These are phyloP conservation scores for Xanthoconium stramineum DNA, from an alignment of 768 basidiomycete species.

Conservation along the genomic window DNA sequence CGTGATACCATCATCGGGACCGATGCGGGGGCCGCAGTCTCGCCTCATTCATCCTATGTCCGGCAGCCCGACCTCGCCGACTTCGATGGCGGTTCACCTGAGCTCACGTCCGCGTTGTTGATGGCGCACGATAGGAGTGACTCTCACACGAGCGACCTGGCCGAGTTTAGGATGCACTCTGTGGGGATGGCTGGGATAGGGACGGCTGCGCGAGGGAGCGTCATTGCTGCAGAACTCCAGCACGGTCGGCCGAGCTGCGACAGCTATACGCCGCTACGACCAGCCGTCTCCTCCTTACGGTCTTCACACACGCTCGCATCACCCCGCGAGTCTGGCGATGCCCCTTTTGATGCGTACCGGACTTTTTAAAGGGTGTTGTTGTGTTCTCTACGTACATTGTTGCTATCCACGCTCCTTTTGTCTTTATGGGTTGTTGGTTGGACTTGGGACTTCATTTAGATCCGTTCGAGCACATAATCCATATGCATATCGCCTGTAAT, in stretches of 20 bases:
- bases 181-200: constrained; percentile 46
- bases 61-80: not conserved
- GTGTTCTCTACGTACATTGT: not conserved
- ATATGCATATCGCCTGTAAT: constrained; percentile 2
- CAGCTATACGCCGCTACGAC: constrained; percentile 8
- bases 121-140: constrained; percentile 26
- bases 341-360: constrained; percentile 2
- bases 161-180: constrained; percentile 19
- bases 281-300: not conserved
- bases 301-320: constrained; percentile 3
- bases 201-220: constrained; percentile 37
- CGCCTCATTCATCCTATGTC: constrained; percentile 11
- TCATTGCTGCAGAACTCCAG: constrained; percentile 16
- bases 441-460: not conserved
- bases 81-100: constrained; percentile 20
- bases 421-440: not conserved
- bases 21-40: constrained; percentile 15
- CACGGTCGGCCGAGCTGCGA: constrained; percentile 14
- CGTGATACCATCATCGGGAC: constrained; percentile 31
- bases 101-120: constrained; percentile 31
- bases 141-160: constrained; percentile 13
- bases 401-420: not conserved
- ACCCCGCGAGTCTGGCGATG: not conserved
- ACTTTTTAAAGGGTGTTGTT: not conserved
- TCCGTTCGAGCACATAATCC: not conserved